Conservation (phyloP, 257 asterid genomes). For the Lavandula angustifolia region DNA sequence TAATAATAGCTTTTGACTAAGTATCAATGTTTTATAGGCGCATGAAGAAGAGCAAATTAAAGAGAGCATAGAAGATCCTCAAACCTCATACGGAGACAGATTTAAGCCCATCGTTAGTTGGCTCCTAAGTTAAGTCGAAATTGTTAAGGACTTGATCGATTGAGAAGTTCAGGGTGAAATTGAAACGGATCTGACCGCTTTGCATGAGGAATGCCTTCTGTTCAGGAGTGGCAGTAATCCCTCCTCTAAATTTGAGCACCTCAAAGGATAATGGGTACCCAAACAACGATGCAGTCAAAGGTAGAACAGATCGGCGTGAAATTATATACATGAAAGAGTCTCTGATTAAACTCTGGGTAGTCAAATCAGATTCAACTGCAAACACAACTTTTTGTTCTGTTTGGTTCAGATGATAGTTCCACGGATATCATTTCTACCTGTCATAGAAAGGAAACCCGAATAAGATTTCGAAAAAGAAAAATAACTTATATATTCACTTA, state of each 20-base stretch:
- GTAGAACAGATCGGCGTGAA: slow-evolving; percentile 36
- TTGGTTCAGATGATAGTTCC: slow-evolving; percentile 45
- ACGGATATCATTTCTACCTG: slow-evolving; percentile 57
- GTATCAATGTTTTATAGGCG: too few relatives aligned
- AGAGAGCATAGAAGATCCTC: slow-evolving; percentile 23
- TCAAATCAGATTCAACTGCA: slow-evolving; percentile 55
- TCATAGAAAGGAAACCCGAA: slow-evolving; percentile 24
- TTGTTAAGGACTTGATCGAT: slow-evolving; percentile 58
- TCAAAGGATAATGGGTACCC: slow-evolving; percentile 73
- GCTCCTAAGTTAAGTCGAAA: slow-evolving; percentile 58
- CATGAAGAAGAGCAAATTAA: not conserved
- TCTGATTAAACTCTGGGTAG: slow-evolving; percentile 52
- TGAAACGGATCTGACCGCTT: slow-evolving; percentile 69
- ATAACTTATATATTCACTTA: not conserved
- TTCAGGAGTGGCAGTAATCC: slow-evolving; percentile 75
- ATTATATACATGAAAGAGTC: slow-evolving; percentile 43
- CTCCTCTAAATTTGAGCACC: slow-evolving; percentile 80
- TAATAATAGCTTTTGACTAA: too few relatives aligned
- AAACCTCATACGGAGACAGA: slow-evolving; percentile 76
- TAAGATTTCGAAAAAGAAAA: not conserved
- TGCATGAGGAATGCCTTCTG: slow-evolving; percentile 81
- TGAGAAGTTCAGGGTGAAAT: slow-evolving; percentile 82
- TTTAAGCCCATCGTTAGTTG: slow-evolving; percentile 72
- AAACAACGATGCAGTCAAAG: slow-evolving; percentile 60
- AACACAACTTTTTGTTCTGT: slow-evolving; percentile 59